Evolutionary conservation across 495 filamentous ascomycete genomes (phyloP), one percentile per base, ranked within the genome.

Genomic region (Penicillium cinerascens): DNA sequence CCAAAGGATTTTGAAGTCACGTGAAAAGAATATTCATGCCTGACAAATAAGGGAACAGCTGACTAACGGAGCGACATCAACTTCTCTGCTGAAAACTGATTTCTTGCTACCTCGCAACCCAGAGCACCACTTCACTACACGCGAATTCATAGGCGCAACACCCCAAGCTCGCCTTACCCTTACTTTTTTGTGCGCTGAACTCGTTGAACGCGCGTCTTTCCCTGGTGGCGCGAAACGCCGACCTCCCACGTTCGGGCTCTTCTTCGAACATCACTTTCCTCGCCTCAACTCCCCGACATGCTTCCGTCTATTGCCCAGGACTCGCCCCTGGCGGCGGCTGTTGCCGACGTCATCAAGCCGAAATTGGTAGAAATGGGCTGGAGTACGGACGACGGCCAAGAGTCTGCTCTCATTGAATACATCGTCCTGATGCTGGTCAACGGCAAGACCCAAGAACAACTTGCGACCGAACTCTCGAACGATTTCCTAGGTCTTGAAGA

Each of bases 401-500:
- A 89, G 61, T 84, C 87, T 15, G 87, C 91, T 11, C 78, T 98
- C 51, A 86, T 89, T 38, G 93, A 98, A 71, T 98, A 97, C 67
- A 92, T 98, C 55, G 87, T 96, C 41, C 79, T 96, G 47, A 97
- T 97, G 92, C 80, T 98, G 25, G 89, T 87, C 51, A 97, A 97
- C 67, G 89, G 91, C 51, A 96, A 96, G 71, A 88, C 86, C 6
- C 85, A 93, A 64, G 83, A 89, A 40, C 86, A 96, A 60, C 91
- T 97, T 55, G 88, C 91, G 4, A 81, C 82, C 23, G 93, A 98
- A 65, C 83, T 97, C 11, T 86, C 91, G 8, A 88, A 87, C 51
- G 95, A 98, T 59, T 81, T 97, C 37, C 81, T 98, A 2, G 85
- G 82, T 23, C 82, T 97, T 1, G 85, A 83, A 1, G 85, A 89